A percentile compares a stretch with the other conserved stretches of the same genome.
phyloP scores from a whole-genome alignment of 2,329 filamentous ascomycete species.

The Monosporascus sp. region DNA sequence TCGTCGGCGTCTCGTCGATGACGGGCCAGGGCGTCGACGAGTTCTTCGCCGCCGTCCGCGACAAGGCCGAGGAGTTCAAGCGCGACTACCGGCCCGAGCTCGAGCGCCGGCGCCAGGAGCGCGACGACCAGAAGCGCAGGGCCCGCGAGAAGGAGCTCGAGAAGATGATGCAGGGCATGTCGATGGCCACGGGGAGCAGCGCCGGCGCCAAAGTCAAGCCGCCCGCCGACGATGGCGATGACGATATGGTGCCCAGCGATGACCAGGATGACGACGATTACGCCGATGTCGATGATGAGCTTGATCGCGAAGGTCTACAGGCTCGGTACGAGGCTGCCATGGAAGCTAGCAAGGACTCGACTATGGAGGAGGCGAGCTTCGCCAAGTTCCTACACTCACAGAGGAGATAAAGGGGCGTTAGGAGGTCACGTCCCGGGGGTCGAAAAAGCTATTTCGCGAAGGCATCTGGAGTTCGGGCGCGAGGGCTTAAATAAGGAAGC shows the following conservation, averaged over 20 bases:
- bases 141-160: slow-evolving; percentile 76
- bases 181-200: slow-evolving; percentile 31
- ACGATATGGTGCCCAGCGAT: slow-evolving; percentile 41
- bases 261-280: slow-evolving; percentile 56
- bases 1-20: slow-evolving; percentile 91
- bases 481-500: neutral
- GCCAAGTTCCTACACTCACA: slow-evolving; percentile 53
- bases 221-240: slow-evolving; percentile 41
- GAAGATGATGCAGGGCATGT: slow-evolving; percentile 93
- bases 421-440: neutral
- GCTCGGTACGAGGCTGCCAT: slow-evolving; percentile 73
- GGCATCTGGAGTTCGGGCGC: neutral
- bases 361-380: slow-evolving; percentile 53
- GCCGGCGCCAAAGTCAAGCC: slow-evolving; percentile 25
- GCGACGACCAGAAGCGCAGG: slow-evolving; percentile 68
- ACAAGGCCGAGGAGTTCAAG: slow-evolving; percentile 84
- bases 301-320: slow-evolving; percentile 61
- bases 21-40: slow-evolving; percentile 87
- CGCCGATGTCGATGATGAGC: slow-evolving; percentile 53
- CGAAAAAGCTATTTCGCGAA: neutral
- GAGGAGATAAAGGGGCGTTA: slow-evolving; percentile 13
- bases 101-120: slow-evolving; percentile 68
- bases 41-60: slow-evolving; percentile 84
- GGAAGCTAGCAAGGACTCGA: slow-evolving; percentile 47
- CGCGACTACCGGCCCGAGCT: slow-evolving; percentile 89